Evolutionary conservation across 2,329 filamentous ascomycete genomes (phyloP).

Genomic region (Aspergillus tanneri): DNA sequence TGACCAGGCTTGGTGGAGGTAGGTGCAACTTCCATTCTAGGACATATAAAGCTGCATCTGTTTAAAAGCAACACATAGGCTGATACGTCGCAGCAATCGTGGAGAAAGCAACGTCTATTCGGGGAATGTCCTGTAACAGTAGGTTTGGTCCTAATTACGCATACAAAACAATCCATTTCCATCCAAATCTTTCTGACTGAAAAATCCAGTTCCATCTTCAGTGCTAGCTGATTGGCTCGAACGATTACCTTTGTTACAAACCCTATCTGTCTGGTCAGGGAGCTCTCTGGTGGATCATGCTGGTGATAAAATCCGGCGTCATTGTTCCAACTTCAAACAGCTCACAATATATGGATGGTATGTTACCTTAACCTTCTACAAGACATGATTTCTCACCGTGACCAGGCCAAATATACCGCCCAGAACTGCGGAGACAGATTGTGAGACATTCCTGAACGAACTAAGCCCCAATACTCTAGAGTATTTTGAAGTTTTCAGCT

Average conservation of each 20-base stretch:
- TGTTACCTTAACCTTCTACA: neutral
- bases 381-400: conserved; percentile 7
- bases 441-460: conserved; percentile 58
- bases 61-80: neutral
- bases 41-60: neutral
- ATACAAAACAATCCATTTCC: neutral
- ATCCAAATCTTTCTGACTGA: conserved; percentile 10
- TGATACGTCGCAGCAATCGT: conserved; percentile 42
- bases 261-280: conserved; percentile 62
- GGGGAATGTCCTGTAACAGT: conserved; percentile 58
- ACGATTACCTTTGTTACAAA: conserved; percentile 57
- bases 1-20: conserved; percentile 53
- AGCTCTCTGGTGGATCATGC: conserved; percentile 57
- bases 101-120: conserved; percentile 54
- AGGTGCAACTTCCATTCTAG: conserved; percentile 7
- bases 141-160: conserved; percentile 18
- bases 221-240: conserved; percentile 60
- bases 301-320: conserved; percentile 54
- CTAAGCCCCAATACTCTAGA: conserved; percentile 58
- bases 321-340: conserved; percentile 62
- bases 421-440: conserved; percentile 54
- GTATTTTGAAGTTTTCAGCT: conserved; percentile 59
- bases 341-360: conserved; percentile 59
- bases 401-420: conserved; percentile 29
- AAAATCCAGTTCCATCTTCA: conserved; percentile 47